Evolutionary conservation across 2,329 filamentous ascomycete genomes (phyloP).

Genomic region (Neofusicoccum parvum): DNA sequence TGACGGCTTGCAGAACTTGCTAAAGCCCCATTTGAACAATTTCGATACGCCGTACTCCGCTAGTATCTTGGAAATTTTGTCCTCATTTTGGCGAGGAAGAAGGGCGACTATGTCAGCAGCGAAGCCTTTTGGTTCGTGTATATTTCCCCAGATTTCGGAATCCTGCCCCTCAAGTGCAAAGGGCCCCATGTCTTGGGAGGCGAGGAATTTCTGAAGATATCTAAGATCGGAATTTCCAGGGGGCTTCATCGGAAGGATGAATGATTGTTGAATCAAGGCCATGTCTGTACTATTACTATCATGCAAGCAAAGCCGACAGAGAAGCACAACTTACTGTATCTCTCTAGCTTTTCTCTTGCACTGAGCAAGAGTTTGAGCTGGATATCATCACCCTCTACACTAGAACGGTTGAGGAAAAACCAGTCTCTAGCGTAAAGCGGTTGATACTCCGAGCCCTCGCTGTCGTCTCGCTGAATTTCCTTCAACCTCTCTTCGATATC

Average conservation of each 20-base stretch:
- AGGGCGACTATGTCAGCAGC: not conserved
- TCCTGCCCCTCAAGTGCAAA: constrained; percentile 1
- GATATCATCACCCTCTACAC: not conserved
- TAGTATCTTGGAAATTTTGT: not conserved
- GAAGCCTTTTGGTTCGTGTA: not conserved
- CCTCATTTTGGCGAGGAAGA: not conserved
- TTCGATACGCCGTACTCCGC: not conserved
- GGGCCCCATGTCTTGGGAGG: constrained; percentile 15
- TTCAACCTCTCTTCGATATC: not conserved
- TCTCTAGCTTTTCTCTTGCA: not conserved
- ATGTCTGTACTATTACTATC: not conserved
- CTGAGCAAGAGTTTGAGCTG: not conserved
- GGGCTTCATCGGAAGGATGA: constrained; percentile 14
- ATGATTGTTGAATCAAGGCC: constrained; percentile 22
- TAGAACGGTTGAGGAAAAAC: not conserved
- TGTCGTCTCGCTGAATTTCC: not conserved
- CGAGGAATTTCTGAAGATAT: constrained; percentile 23
- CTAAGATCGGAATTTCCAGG: constrained; percentile 21
- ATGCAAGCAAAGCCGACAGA: too few relatives aligned
- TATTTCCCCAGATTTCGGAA: not conserved
- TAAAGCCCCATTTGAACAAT: not conserved
- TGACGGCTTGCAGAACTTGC: too few relatives aligned
- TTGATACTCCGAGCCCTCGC: not conserved
- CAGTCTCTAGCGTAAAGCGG: not conserved
- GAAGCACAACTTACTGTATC: constrained; percentile 5